A percentile compares a stretch with the other conserved stretches of the same genome.
Evolutionary conservation across 345 rosid species (phyloP).

Genomic region (Streptanthus diversifolius): DNA sequence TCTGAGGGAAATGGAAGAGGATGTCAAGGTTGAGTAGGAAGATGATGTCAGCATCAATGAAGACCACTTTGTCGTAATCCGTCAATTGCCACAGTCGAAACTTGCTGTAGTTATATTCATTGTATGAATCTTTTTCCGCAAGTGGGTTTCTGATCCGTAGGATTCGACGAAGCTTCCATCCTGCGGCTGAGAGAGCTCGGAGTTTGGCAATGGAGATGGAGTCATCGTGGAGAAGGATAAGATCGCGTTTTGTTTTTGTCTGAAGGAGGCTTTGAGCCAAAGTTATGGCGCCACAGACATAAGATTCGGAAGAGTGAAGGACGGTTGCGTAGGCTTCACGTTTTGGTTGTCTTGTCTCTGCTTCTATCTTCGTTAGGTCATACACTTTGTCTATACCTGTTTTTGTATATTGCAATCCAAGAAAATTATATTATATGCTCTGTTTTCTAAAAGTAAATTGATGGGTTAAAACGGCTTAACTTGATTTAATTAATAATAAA

Average conservation of each 20-base stretch:
- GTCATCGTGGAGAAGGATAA: conserved; percentile 67
- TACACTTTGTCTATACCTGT: conserved; percentile 59
- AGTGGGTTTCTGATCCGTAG: conserved; percentile 74
- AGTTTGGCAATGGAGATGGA: conserved; percentile 70
- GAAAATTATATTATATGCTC: background rate
- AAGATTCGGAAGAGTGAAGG: conserved; percentile 78
- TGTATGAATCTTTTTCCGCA: conserved; percentile 61
- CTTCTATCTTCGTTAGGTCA: conserved; percentile 54
- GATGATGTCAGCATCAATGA: conserved; percentile 87
- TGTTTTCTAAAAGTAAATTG: background rate
- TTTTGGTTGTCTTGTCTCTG: conserved; percentile 41
- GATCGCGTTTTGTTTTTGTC: conserved; percentile 79
- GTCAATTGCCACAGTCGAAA: conserved; percentile 87
- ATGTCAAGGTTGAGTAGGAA: conserved; percentile 71
- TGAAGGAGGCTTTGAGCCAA: conserved; percentile 81
- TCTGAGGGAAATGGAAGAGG: conserved; percentile 78
- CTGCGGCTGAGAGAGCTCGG: conserved; percentile 57
- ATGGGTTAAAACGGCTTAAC: background rate
- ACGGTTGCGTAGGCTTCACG: conserved; percentile 93
- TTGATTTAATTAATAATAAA: background rate
- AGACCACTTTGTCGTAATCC: conserved; percentile 76
- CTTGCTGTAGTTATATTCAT: conserved; percentile 93
- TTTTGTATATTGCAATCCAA: background rate
- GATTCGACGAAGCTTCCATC: conserved; percentile 74
- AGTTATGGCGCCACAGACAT: conserved; percentile 88